phyloP scores from a whole-genome alignment of 768 basidiomycete species.

The Lactifluus hygrophoroides region DNA sequence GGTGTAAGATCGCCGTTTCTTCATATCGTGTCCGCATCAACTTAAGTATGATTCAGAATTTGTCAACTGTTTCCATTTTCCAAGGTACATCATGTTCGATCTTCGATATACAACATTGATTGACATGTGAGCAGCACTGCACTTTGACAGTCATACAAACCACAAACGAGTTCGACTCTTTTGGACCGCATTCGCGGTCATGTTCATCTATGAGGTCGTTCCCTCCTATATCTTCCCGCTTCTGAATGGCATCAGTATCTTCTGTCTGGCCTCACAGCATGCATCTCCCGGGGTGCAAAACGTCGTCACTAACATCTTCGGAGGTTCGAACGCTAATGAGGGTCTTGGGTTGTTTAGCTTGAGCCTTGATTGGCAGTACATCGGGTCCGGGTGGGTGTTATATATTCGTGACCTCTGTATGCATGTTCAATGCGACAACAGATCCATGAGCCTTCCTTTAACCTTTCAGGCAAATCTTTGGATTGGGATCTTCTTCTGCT shows the following conservation, averaged over 20 bases:
- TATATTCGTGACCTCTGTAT: neutral
- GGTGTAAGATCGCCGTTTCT: slow-evolving; percentile 28
- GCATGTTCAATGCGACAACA: neutral
- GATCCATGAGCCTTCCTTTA: slow-evolving; percentile 45
- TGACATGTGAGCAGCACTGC: slow-evolving; percentile 37
- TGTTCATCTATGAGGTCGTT: slow-evolving; percentile 46
- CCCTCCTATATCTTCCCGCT: slow-evolving; percentile 56
- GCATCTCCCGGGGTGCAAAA: slow-evolving; percentile 36
- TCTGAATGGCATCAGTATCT: slow-evolving; percentile 49
- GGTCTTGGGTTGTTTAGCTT: slow-evolving; percentile 53
- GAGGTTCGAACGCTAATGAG: slow-evolving; percentile 59
- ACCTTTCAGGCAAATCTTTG: slow-evolving; percentile 54
- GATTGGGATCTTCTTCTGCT: slow-evolving; percentile 46
- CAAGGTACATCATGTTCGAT: slow-evolving; percentile 33
- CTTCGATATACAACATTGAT: neutral
- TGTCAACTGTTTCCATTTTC: slow-evolving; percentile 52
- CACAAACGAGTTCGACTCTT: slow-evolving; percentile 43
- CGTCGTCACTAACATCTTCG: slow-evolving; percentile 55
- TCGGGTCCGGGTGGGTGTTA: slow-evolving; percentile 34
- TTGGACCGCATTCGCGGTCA: slow-evolving; percentile 41
- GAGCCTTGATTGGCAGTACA: slow-evolving; percentile 65
- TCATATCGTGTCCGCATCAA: neutral
- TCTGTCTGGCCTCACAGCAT: slow-evolving; percentile 51
- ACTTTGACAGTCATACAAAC: slow-evolving; percentile 39
- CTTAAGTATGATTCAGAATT: slow-evolving; percentile 29